Percentiles rank a stretch among this genome's conserved stretches.
Conservation (phyloP, 1,284 basidiomycete species). For the Pascua guehoae region DNA sequence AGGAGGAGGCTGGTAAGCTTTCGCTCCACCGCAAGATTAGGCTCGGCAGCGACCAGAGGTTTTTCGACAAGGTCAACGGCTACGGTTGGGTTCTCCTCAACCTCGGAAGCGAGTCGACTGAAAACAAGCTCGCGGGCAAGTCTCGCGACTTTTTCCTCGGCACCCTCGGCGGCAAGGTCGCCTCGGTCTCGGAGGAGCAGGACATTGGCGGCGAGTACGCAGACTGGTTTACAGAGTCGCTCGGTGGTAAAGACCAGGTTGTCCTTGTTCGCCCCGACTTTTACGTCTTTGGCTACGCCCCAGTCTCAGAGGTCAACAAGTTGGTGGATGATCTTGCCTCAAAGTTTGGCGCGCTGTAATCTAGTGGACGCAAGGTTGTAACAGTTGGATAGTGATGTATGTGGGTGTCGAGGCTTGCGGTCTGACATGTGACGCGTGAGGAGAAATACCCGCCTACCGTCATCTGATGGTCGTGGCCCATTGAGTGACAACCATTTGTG, state of each 20-base stretch:
- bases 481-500: too few species aligned
- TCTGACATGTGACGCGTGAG: too few species aligned
- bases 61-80: constrained; percentile 10
- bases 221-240: constrained; percentile 1
- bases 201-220: constrained; percentile 7
- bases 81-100: constrained; percentile 14
- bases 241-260: background rate
- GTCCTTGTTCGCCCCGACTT: constrained; percentile 14
- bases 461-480: too few species aligned
- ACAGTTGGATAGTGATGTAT: too few species aligned
- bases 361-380: background rate
- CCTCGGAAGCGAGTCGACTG: background rate
- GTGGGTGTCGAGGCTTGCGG: too few species aligned
- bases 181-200: background rate
- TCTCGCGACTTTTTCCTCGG: constrained; percentile 2
- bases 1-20: constrained; percentile 8
- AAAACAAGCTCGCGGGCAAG: background rate
- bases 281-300: constrained; percentile 13
- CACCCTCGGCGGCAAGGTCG: constrained; percentile 1
- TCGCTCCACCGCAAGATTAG: constrained; percentile 1
- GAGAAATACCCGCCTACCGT: too few species aligned
- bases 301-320: background rate
- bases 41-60: background rate
- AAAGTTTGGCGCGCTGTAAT: background rate
- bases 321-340: constrained; percentile 1